Conservation (phyloP, 2,329 filamentous ascomycete species). For the Aspergillus oerlinghausenensis region DNA sequence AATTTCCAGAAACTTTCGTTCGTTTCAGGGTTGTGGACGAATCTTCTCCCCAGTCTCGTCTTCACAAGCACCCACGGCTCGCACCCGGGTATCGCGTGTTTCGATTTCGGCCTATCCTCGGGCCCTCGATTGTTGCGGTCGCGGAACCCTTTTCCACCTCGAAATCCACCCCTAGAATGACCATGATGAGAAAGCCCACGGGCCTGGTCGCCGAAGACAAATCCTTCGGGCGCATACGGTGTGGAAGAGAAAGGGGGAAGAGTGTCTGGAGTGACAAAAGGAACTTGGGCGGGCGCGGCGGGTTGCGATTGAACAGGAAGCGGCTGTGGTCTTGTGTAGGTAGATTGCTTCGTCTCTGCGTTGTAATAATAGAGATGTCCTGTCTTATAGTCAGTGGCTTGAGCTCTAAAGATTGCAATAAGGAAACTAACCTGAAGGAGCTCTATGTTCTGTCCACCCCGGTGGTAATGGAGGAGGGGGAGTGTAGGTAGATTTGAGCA, state of each 20-base stretch:
- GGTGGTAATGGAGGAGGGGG: slow-evolving; percentile 63
- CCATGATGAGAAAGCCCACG: slow-evolving; percentile 28
- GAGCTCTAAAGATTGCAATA: slow-evolving; percentile 3
- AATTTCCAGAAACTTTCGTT: slow-evolving; percentile 94
- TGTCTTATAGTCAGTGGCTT: slow-evolving; percentile 25
- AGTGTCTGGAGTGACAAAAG: slow-evolving; percentile 29
- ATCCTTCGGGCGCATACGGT: slow-evolving; percentile 28
- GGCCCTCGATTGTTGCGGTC: slow-evolving; percentile 63
- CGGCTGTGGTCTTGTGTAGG: slow-evolving; percentile 69
- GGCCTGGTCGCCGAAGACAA: slow-evolving; percentile 9
- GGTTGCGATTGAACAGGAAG: slow-evolving; percentile 18
- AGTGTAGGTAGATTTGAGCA: slow-evolving; percentile 76
- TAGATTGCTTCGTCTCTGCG: slow-evolving; percentile 74
- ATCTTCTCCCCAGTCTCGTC: slow-evolving; percentile 82
- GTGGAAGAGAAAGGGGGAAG: slow-evolving; percentile 35
- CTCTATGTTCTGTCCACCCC: slow-evolving; percentile 91
- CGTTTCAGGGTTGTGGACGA: slow-evolving; percentile 82
- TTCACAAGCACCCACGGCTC: slow-evolving; percentile 90
- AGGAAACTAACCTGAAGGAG: slow-evolving; percentile 60
- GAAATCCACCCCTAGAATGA: slow-evolving; percentile 43
- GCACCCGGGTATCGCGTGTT: slow-evolving; percentile 71
- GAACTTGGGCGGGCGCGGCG: slow-evolving; percentile 36
- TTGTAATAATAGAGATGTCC: slow-evolving; percentile 90
- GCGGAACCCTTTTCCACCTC: slow-evolving; percentile 52
- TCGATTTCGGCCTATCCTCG: slow-evolving; percentile 74